A percentile compares a stretch with the other conserved stretches of the same genome.
Conservation (phyloP, 768 basidiomycete species). For the Boletus tomentosulus region DNA sequence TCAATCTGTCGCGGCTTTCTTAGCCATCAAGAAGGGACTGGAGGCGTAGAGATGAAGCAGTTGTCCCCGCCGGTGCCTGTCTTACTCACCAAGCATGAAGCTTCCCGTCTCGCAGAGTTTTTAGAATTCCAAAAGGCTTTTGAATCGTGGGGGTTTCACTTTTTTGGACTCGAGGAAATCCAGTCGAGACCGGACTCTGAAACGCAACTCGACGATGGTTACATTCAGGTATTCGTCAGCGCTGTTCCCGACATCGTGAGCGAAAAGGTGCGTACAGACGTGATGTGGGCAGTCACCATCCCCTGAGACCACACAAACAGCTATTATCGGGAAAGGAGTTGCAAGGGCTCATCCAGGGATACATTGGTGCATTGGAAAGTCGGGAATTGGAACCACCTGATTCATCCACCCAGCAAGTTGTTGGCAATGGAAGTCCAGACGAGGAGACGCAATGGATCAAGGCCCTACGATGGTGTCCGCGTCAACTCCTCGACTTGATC, state of each 20-base stretch:
- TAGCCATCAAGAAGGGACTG: conserved; percentile 32
- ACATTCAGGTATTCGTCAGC: conserved; percentile 61
- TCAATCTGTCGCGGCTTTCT: conserved; percentile 72
- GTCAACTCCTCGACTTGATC: conserved; percentile 72
- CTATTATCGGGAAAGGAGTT: conserved; percentile 68
- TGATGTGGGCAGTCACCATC: neutral
- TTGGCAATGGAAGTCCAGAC: conserved; percentile 3
- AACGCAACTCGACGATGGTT: conserved; percentile 30
- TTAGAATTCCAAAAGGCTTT: conserved; percentile 45
- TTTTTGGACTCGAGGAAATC: conserved; percentile 37
- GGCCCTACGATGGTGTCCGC: conserved; percentile 80
- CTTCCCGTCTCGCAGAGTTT: conserved; percentile 42
- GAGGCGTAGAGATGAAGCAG: conserved; percentile 37
- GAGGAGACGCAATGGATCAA: conserved; percentile 53
- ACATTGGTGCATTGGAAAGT: conserved; percentile 56
- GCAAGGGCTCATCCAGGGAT: conserved; percentile 69
- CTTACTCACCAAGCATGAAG: conserved; percentile 66
- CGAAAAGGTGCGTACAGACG: conserved; percentile 49
- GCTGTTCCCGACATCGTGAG: conserved; percentile 66
- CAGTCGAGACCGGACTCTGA: conserved; percentile 20
- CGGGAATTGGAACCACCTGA: conserved; percentile 33
- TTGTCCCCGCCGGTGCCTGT: conserved; percentile 55
- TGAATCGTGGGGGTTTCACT: conserved; percentile 64
- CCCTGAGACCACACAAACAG: conserved; percentile 32
- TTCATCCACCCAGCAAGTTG: conserved; percentile 8